Evolutionary conservation across 805 yeast genomes (phyloP).

Genomic region (Metschnikowia santaceciliae): DNA sequence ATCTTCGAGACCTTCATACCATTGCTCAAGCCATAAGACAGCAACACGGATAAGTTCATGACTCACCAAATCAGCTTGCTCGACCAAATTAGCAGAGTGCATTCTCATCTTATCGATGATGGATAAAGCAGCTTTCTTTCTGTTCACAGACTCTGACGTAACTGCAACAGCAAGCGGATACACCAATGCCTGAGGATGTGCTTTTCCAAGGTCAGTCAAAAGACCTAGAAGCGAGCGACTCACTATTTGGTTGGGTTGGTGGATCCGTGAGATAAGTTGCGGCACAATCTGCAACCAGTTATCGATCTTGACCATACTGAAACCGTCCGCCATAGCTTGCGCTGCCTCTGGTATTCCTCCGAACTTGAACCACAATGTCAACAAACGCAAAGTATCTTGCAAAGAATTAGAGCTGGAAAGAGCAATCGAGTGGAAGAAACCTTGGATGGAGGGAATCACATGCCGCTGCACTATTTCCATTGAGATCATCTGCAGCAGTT

Average conservation of each 20-base stretch:
- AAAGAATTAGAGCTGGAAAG: slow-evolving; percentile 81
- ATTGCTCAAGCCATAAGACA: slow-evolving; percentile 93
- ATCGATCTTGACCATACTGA: slow-evolving; percentile 81
- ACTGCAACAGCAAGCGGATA: slow-evolving; percentile 95
- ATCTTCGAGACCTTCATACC: slow-evolving; percentile 97
- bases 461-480: slow-evolving; percentile 71
- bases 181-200: slow-evolving; percentile 95
- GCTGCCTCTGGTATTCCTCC: slow-evolving; percentile 94
- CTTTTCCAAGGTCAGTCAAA: slow-evolving; percentile 83
- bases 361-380: slow-evolving; percentile 93
- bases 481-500: slow-evolving; percentile 21
- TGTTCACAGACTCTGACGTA: slow-evolving; percentile 82
- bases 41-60: slow-evolving; percentile 91
- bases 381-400: slow-evolving; percentile 85
- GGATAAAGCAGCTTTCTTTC: slow-evolving; percentile 88
- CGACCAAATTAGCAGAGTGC: slow-evolving; percentile 80
- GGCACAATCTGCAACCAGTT: slow-evolving; percentile 96
- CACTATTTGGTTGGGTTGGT: slow-evolving; percentile 86
- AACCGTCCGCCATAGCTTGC: slow-evolving; percentile 85
- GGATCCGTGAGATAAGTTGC: slow-evolving; percentile 92
- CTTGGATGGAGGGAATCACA: slow-evolving; percentile 93
- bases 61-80: slow-evolving; percentile 92
- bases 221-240: slow-evolving; percentile 75
- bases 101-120: slow-evolving; percentile 89
- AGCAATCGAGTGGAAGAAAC: slow-evolving; percentile 92